phyloP scores from a whole-genome alignment of 306 rosid genomes.

The Bauhinia variegata region DNA sequence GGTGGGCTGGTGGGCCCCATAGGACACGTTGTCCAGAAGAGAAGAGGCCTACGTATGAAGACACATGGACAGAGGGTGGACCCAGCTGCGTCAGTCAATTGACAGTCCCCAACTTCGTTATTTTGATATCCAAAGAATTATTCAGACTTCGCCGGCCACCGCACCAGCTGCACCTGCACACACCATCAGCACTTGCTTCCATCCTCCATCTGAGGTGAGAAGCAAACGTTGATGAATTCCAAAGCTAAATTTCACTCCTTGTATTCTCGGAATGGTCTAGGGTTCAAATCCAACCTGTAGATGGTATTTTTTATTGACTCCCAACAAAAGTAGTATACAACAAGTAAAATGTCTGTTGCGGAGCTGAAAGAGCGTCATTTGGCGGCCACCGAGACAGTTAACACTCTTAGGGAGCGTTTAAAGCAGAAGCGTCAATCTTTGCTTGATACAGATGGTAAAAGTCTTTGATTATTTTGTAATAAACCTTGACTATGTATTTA shows the following conservation, averaged over 20 bases:
- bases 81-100: slow-evolving; percentile 39
- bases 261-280: slow-evolving; percentile 6
- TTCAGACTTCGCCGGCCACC: not conserved
- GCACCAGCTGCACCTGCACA: not conserved
- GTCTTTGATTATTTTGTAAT: not conserved
- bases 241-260: slow-evolving; percentile 18
- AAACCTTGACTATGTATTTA: not conserved
- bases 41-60: slow-evolving; percentile 1
- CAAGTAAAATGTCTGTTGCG: slow-evolving; percentile 69
- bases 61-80: not conserved
- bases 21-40: not conserved
- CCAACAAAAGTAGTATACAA: not conserved
- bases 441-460: slow-evolving; percentile 80
- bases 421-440: slow-evolving; percentile 71
- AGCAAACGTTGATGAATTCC: no score
- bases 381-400: slow-evolving; percentile 78
- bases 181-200: not conserved
- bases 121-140: not conserved
- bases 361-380: slow-evolving; percentile 92
- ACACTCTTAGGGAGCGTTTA: slow-evolving; percentile 72
- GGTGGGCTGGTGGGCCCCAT: not conserved
- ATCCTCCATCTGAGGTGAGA: not conserved
- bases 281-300: not conserved
- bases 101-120: slow-evolving; percentile 7
- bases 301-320: slow-evolving; percentile 7